Evolutionary conservation across 1,284 basidiomycete species (phyloP), one percentile per base, ranked within the genome.

Genomic region (Apiotrichum siamense): DNA sequence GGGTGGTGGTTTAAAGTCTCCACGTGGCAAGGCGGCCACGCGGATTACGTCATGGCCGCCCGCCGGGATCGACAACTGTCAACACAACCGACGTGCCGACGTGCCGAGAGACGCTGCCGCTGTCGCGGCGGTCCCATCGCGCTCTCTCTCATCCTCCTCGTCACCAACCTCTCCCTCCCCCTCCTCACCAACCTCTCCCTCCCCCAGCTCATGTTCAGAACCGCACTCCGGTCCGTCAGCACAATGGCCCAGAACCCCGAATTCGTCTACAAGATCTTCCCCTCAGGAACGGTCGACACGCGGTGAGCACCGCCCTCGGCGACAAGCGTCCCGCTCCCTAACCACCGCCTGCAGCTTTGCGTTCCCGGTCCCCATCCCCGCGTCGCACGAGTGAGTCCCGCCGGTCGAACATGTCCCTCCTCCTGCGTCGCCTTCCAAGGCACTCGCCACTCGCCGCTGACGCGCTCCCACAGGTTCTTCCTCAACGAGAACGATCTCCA

Each of bases 231-330:
- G 11, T 41, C 21, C 36, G 12, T 48, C 27, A 41, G 32, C 50
- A 61, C 46, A 38, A 66, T 64, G 63, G 43, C 59, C 29, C 46
- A 55, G 17, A 41, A 46, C 35, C 62, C 63, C n/a, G 57, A 65
- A 42, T 72, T 58, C 49, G 61, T 72, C n/a, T 72, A 69, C 67
- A 72, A 72, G 63, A 67, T 72, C 58, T 50, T 66, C 36, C 70
- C 70, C 6, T 65, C 68, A 44, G 66, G 63, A 1, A 60, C 65
- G 18, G 67, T 69, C 15, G 70, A 72, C 55, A 43, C 63, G 3
- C 51, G 70, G 69, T 67, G 37, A 49, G 64, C 63, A 6, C 7
- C 18, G n/a, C 13, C 3, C 7, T 15, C n/a, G n/a, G n/a, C n/a
- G n/a, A n/a, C n/a, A n/a, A 32, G 7, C 17, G 5, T 41, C 26